These are phyloP conservation scores for Pelagophyceae sp. DNA, from an alignment of 352 stramenopile species.

Conservation along the genomic window DNA sequence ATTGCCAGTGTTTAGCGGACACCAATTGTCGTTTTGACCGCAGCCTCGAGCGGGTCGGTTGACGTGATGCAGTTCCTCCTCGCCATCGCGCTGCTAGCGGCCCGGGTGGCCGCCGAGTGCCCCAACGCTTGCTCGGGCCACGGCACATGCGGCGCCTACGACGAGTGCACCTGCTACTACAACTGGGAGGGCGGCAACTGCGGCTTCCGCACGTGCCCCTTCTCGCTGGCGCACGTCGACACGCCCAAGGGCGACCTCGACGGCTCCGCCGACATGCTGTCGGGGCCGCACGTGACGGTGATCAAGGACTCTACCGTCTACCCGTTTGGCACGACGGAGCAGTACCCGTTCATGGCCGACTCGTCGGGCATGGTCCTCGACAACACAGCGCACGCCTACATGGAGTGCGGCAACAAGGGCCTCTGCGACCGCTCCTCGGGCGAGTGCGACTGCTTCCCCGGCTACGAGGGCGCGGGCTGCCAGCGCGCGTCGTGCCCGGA, in stretches of 20 bases:
- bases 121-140: constrained; percentile 53
- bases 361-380: constrained; percentile 33
- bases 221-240: constrained; percentile 46
- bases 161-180: constrained; percentile 49
- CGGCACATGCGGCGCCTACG: constrained; percentile 45
- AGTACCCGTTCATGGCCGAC: too few relatives aligned
- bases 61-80: too few relatives aligned
- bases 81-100: too few relatives aligned
- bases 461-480: constrained; percentile 52
- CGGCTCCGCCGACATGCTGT: too few relatives aligned
- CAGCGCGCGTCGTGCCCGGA: constrained; percentile 41
- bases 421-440: constrained; percentile 16
- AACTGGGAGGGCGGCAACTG: constrained; percentile 55
- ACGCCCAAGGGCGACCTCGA: too few relatives aligned
- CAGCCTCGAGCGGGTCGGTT: too few relatives aligned
- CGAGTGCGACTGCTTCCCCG: constrained; percentile 24
- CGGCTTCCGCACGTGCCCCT: constrained; percentile 40
- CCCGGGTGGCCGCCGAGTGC: constrained; percentile 41
- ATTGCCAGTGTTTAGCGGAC: too few relatives aligned
- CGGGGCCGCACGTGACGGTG: too few relatives aligned
- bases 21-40: too few relatives aligned
- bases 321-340: too few relatives aligned
- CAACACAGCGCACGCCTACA: constrained; percentile 49
- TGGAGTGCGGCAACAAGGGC: constrained; percentile 35
- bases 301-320: not conserved